Conservation (phyloP, 2,329 filamentous ascomycete genomes). For the Colletotrichum sp. region DNA sequence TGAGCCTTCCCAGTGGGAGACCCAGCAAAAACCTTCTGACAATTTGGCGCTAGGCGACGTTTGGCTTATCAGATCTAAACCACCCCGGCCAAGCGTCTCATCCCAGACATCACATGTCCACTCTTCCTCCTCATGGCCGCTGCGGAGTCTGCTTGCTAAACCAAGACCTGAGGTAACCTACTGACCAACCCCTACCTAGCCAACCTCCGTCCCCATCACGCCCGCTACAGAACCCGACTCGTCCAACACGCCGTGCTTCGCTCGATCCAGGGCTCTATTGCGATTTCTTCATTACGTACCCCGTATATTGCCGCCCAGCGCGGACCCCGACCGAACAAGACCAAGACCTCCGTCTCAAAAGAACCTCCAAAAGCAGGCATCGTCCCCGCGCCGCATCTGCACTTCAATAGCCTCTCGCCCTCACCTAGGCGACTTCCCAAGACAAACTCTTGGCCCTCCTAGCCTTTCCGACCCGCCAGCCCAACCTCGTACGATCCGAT, state of each 20-base stretch:
- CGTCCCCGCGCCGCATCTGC: background rate
- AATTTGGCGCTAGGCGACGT: background rate
- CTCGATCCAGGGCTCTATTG: background rate
- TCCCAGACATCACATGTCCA: conserved; percentile 16
- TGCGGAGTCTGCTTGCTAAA: conserved; percentile 6
- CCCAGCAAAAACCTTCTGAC: background rate
- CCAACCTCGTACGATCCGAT: conserved; percentile 18
- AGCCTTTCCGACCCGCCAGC: conserved; percentile 11
- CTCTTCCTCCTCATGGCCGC: background rate
- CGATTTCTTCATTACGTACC: background rate
- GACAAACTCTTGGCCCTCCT: conserved; percentile 7
- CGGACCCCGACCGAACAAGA: background rate
- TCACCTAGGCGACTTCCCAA: background rate
- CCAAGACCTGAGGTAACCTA: background rate
- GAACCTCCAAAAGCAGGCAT: conserved; percentile 9
- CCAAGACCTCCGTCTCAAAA: background rate
- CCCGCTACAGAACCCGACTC: conserved; percentile 10
- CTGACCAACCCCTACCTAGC: background rate
- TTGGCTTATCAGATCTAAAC: conserved; percentile 20
- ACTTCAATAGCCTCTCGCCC: background rate
- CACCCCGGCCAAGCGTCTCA: conserved; percentile 14
- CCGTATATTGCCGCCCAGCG: background rate
- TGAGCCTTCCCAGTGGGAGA: conserved; percentile 1
- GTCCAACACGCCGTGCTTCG: background rate
- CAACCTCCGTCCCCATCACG: background rate